A percentile compares a stretch with the other conserved stretches of the same genome.
Conservation (phyloP, 2,329 filamentous ascomycete genomes). For the Fusarium devonianum region DNA sequence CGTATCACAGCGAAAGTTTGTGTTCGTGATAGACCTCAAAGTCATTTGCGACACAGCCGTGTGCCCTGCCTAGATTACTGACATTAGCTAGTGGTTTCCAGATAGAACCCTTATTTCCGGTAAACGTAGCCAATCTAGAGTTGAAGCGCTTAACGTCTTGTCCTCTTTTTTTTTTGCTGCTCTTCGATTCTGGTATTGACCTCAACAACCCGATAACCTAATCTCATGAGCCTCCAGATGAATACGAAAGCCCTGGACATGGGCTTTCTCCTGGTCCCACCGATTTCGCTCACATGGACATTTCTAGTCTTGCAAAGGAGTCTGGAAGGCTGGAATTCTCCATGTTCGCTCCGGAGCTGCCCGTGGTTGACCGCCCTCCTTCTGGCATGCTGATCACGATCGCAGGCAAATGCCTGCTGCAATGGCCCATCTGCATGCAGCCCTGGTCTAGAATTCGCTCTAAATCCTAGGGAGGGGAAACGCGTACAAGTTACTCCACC, state of each 20-base stretch:
- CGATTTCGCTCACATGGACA: constrained; percentile 1
- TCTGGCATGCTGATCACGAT: constrained; percentile 5
- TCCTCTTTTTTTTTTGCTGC: no score
- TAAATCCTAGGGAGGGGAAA: background rate
- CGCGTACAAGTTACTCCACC: background rate
- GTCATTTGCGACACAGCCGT: no score
- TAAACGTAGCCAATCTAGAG: no score
- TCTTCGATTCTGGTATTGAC: no score
- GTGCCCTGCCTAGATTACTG: background rate
- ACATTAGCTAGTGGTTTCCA: constrained; percentile 19
- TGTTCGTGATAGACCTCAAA: no score
- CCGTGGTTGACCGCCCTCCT: no score
- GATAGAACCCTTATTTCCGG: constrained; percentile 15
- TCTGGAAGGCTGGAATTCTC: constrained; percentile 7
- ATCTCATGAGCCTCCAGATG: background rate
- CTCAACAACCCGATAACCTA: no score
- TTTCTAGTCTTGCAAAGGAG: constrained; percentile 7
- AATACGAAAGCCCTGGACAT: constrained; percentile 2
- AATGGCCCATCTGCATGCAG: constrained; percentile 7
- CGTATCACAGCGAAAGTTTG: constrained; percentile 15
- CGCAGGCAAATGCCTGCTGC: constrained; percentile 5
- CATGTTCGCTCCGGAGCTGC: background rate
- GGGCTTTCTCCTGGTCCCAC: constrained; percentile 24
- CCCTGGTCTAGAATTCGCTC: no score
- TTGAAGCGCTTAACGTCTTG: no score